phyloP scores from a whole-genome alignment of 2,329 filamentous ascomycete species.

The Ophiobolus disseminans region DNA sequence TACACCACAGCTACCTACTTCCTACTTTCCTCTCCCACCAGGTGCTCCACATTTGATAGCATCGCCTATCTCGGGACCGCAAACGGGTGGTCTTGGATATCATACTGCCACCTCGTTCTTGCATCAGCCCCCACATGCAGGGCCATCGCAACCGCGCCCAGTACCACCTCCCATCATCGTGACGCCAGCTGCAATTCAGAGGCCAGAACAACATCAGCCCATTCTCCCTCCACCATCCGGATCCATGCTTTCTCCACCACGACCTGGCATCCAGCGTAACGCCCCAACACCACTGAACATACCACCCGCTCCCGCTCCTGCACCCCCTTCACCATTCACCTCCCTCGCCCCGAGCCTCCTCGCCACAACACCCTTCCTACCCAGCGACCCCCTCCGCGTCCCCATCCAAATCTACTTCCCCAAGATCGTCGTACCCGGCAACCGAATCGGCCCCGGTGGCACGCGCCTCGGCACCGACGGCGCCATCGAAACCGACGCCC shows the following conservation, averaged over 20 bases:
- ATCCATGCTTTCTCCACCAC: conserved; percentile 1
- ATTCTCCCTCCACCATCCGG: neutral
- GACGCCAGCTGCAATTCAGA: neutral
- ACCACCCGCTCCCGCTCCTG: neutral
- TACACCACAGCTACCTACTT: no score
- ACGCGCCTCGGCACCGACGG: conserved; percentile 8
- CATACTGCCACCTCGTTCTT: no score
- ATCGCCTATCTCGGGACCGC: no score
- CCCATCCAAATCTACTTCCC: conserved; percentile 42
- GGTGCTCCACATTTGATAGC: no score
- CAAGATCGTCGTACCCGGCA: conserved; percentile 21
- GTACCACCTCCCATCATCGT: neutral
- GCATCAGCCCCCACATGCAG: no score
- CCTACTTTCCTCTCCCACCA: no score
- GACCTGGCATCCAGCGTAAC: conserved; percentile 20
- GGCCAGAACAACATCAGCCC: neutral
- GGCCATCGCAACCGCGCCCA: no score
- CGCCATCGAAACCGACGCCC: conserved; percentile 32
- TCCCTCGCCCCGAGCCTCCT: conserved; percentile 15
- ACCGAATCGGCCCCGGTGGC: conserved; percentile 13
- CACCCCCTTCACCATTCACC: conserved; percentile 13
- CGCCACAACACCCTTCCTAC: conserved; percentile 21
- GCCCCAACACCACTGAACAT: conserved; percentile 15
- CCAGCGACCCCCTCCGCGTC: conserved; percentile 9
- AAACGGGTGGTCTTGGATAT: no score